A percentile compares a stretch with the other conserved stretches of the same genome.
These are phyloP conservation scores for Leccinum disarticulatum DNA, from an alignment of 768 basidiomycete species.

Conservation along the genomic window DNA sequence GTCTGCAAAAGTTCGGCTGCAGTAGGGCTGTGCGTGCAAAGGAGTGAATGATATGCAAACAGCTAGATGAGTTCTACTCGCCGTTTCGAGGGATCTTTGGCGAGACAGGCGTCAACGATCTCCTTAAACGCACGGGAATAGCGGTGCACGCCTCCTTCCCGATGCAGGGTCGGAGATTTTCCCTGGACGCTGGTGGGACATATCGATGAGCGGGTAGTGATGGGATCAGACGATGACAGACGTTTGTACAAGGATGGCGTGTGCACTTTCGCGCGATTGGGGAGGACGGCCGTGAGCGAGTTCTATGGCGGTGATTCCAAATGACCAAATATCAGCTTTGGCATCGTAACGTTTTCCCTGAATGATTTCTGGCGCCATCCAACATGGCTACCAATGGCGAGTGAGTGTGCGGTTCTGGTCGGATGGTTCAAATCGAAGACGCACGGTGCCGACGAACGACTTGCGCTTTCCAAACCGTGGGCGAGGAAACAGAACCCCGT, in stretches of 20 bases:
- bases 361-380: conserved; percentile 97
- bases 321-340: conserved; percentile 93
- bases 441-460: conserved; percentile 88
- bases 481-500: conserved; percentile 21
- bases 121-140: conserved; percentile 85
- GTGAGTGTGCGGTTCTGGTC: conserved; percentile 2
- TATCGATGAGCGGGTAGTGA: conserved; percentile 1
- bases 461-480: conserved; percentile 74
- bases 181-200: conserved; percentile 59
- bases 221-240: conserved; percentile 29
- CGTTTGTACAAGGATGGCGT: conserved; percentile 75
- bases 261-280: conserved; percentile 71
- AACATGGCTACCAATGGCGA: conserved; percentile 61
- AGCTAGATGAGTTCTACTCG: conserved; percentile 24
- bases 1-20: conserved; percentile 75
- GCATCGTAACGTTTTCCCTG: conserved; percentile 81
- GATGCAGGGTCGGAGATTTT: conserved; percentile 73
- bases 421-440: conserved; percentile 21
- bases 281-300: conserved; percentile 86
- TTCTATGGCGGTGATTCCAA: conserved; percentile 94
- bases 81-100: conserved; percentile 83
- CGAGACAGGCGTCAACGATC: conserved; percentile 76
- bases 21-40: conserved; percentile 57
- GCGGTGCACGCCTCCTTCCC: conserved; percentile 66
- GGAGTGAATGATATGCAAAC: background rate